A percentile compares a stretch with the other conserved stretches of the same genome.
Conservation (phyloP, 192 early-diverging fungal genomes). For the Piromyces finnis region DNA sequence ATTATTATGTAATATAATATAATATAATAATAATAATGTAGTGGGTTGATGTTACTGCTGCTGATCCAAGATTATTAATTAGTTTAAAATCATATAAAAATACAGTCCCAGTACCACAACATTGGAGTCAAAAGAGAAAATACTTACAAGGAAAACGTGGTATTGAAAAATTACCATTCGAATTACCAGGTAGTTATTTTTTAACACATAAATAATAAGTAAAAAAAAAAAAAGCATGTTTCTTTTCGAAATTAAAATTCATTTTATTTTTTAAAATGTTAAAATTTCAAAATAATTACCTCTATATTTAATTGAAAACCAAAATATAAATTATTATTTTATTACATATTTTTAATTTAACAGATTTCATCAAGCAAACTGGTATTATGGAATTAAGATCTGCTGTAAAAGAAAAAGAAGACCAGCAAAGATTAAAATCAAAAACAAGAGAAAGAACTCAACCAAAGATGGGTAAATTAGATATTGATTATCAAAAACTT, state of each 20-base stretch:
- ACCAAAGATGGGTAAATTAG: constrained; percentile 91
- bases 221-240: no score
- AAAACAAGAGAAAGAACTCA: constrained; percentile 72
- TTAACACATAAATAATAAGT: not conserved
- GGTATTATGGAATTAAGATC: constrained; percentile 95
- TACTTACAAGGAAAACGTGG: constrained; percentile 94
- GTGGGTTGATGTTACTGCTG: constrained; percentile 84
- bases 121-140: constrained; percentile 94
- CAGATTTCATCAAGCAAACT: constrained; percentile 92
- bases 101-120: constrained; percentile 82
- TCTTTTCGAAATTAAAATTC: not conserved
- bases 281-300: no score
- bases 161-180: constrained; percentile 86
- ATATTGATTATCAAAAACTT: constrained; percentile 93
- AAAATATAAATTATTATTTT: no score
- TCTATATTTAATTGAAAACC: no score
- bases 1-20: no score
- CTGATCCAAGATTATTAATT: constrained; percentile 77
- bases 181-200: constrained; percentile 47
- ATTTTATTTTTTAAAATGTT: no score
- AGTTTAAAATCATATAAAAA: constrained; percentile 81
- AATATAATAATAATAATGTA: no score
- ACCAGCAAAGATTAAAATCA: constrained; percentile 53
- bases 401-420: constrained; percentile 73
- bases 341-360: no score